Evolutionary conservation across 768 basidiomycete genomes (phyloP).

Genomic region (Auricularia sp.): DNA sequence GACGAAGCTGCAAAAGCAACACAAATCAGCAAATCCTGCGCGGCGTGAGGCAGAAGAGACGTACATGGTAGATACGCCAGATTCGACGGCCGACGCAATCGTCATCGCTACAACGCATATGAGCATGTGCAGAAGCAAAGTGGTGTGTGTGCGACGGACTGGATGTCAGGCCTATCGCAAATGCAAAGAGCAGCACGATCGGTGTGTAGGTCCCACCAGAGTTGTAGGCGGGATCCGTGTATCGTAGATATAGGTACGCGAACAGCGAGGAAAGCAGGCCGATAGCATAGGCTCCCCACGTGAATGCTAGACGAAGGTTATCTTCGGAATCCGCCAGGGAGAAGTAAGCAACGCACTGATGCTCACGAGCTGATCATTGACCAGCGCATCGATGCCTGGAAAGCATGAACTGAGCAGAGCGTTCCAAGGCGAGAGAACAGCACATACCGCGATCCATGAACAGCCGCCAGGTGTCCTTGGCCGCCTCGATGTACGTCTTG

Average conservation of each 20-base stretch:
- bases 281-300: conserved; percentile 70
- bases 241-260: conserved; percentile 70
- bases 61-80: conserved; percentile 80
- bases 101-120: conserved; percentile 35
- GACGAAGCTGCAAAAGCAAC: conserved; percentile 47
- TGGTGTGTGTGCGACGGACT: conserved; percentile 37
- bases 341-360: conserved; percentile 43
- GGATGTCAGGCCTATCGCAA: conserved; percentile 67
- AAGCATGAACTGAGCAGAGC: neutral
- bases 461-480: conserved; percentile 74
- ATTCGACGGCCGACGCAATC: conserved; percentile 65
- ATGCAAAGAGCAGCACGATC: conserved; percentile 66
- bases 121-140: conserved; percentile 16
- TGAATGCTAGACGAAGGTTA: conserved; percentile 18
- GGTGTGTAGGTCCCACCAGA: conserved; percentile 65
- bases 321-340: neutral
- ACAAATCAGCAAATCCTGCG: neutral
- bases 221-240: conserved; percentile 69
- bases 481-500: conserved; percentile 69
- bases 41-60: conserved; percentile 10
- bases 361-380: conserved; percentile 74
- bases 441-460: conserved; percentile 54
- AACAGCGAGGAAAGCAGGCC: conserved; percentile 68
- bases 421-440: neutral
- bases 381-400: conserved; percentile 55